A percentile compares a stretch with the other conserved stretches of the same genome.
Evolutionary conservation across 805 yeast species (phyloP).

Genomic region (Yarrowia osloensis): DNA sequence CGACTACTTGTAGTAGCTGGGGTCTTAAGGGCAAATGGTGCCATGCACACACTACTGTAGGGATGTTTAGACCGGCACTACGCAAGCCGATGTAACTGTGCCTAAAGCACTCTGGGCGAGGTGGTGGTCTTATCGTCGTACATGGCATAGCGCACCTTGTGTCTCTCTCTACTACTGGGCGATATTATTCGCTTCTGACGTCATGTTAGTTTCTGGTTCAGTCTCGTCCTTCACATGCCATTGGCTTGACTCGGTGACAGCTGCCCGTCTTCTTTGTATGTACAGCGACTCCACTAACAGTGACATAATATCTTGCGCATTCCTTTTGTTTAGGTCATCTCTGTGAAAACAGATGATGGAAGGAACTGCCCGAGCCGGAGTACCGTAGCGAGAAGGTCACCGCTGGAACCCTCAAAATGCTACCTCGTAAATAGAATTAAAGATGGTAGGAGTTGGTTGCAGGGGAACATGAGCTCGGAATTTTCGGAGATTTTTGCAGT

Average conservation of each 20-base stretch:
- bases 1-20: not conserved
- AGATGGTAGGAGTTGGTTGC: not conserved
- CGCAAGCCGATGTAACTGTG: not conserved
- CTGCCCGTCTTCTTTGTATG: not conserved
- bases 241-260: not conserved
- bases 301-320: not conserved
- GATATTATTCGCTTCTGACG: not conserved
- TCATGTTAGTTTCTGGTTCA: not conserved
- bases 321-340: not conserved
- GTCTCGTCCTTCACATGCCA: not conserved
- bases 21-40: not conserved
- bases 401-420: not conserved
- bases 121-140: not conserved
- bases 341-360: not conserved
- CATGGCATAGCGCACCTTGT: not conserved
- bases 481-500: conserved; percentile 23
- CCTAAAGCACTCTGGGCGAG: not conserved
- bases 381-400: not conserved
- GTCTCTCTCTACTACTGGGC: not conserved
- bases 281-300: not conserved
- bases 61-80: not conserved
- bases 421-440: not conserved
- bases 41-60: not conserved
- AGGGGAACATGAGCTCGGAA: conserved; percentile 10
- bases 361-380: not conserved